phyloP scores from a whole-genome alignment of 345 rosid species.

The Rhizophora apiculata region DNA sequence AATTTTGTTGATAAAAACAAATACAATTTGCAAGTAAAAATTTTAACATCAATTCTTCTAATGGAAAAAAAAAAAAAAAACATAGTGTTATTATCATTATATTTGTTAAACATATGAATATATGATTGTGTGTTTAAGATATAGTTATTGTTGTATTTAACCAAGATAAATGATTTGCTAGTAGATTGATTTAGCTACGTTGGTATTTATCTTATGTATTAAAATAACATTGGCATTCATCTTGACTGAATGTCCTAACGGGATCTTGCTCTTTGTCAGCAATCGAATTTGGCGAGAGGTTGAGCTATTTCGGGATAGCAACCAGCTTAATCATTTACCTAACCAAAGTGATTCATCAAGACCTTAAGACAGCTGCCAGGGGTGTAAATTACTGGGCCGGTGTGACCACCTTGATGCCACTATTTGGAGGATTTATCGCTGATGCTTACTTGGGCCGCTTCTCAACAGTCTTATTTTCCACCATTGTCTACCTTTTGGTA shows the following conservation, averaged over 20 bases:
- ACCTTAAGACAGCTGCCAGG: conserved; percentile 43
- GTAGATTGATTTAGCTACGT: no score
- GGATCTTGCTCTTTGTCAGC: conserved; percentile 26
- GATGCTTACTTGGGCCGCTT: conserved; percentile 49
- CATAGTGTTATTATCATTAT: no score
- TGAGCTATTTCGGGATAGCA: conserved; percentile 42
- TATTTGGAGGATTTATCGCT: conserved; percentile 45
- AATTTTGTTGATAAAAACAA: no score
- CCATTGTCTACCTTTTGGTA: conserved; percentile 46
- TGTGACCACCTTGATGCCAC: conserved; percentile 46
- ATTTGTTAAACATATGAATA: no score
- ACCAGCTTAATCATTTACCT: conserved; percentile 42
- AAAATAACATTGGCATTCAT: no score
- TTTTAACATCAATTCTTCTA: no score
- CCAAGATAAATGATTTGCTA: no score
- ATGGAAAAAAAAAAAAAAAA: no score
- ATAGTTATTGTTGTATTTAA: no score
- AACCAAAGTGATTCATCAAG: conserved; percentile 40
- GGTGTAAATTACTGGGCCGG: conserved; percentile 54
- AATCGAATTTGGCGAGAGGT: conserved; percentile 52
- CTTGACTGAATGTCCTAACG: neutral
- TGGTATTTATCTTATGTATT: no score
- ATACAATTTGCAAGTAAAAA: no score
- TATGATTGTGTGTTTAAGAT: no score
- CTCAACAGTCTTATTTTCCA: conserved; percentile 33